Base-by-base conservation (phyloP, 139 green algal genomes). In the Ostreobium quekettii region DNA sequence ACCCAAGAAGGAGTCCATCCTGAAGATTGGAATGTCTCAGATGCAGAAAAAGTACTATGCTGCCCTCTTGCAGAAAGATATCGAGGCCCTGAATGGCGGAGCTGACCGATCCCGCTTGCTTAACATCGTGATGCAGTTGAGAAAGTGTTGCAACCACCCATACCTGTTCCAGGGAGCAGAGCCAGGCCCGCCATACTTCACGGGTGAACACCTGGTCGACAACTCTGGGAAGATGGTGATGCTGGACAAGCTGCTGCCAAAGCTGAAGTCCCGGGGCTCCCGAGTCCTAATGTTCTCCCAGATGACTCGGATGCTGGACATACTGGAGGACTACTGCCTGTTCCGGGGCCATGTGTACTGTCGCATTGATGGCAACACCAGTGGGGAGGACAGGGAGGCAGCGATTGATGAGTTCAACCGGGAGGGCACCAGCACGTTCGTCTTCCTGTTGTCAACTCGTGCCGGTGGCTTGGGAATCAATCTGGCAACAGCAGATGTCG, bases 81-180 rank as follows among this genome's bases (percentile, higher is more conserved):
- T 97, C 6, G 88, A 92, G 36, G 82, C 90, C 8, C 66, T 73
- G 4, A 87, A 85, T 39, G 87, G 88, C 61, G 85, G 82, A 58
- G 81, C 87, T 3, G 93, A 97, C 69, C 82, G 89, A 68, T 91
- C 82, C 33, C 86, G 91, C 57, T 87, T 98, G 72, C 86, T 98
- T 60, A 99, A 99, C 82, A 95, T 99, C 36, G 93, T 97, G 37
- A 99, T 98, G 92, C 90, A 99, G 86, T 81, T 99, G 80, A 85
- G 92, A 71, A 99, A 97, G 82, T 97, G 91, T 81, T 98, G 93
- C 86, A 98, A 98, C 82, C 93, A 98, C 82, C 93, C 93, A 22
- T 96, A 93, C 82, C 80, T 92, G 19, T 91, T 95, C 73, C 85
- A 95, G 82, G 90, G 89, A 35, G 88, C 84, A 0, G 89, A 98